These are phyloP conservation scores for Rhodosporidiobolus sp. DNA, from an alignment of 768 basidiomycete genomes.

Conservation along the genomic window DNA sequence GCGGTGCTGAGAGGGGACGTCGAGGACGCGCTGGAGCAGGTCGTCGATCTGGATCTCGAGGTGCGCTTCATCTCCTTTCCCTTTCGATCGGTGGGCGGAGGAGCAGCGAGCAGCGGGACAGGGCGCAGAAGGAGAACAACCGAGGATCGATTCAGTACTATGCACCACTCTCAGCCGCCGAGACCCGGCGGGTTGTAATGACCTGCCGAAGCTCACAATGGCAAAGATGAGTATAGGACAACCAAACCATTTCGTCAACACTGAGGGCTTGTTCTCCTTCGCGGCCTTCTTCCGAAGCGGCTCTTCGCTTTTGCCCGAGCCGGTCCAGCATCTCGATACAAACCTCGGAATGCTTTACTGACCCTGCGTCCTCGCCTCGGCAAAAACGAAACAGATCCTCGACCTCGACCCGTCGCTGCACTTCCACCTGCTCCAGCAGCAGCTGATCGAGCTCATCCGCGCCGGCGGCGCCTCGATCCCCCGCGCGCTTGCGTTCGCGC, in stretches of 20 bases:
- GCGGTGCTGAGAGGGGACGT: slow-evolving; percentile 91
- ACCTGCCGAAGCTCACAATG: neutral
- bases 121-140: neutral
- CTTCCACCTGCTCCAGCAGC: slow-evolving; percentile 94
- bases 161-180: slow-evolving; percentile 46
- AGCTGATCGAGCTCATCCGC: slow-evolving; percentile 89
- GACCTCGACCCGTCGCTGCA: slow-evolving; percentile 91
- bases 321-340: neutral
- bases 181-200: slow-evolving; percentile 28
- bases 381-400: slow-evolving; percentile 88
- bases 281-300: neutral
- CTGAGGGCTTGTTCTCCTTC: slow-evolving; percentile 27
- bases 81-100: neutral
- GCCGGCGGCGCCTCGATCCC: slow-evolving; percentile 68
- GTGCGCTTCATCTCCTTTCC: slow-evolving; percentile 56
- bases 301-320: no score
- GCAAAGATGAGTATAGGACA: slow-evolving; percentile 40
- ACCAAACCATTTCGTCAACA: slow-evolving; percentile 37
- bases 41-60: slow-evolving; percentile 95
- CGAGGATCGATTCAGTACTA: slow-evolving; percentile 42
- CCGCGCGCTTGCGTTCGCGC: slow-evolving; percentile 85
- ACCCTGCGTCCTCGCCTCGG: neutral
- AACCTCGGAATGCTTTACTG: neutral
- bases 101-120: neutral
- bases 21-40: slow-evolving; percentile 87